These are phyloP conservation scores for Malus sylvestris DNA, from an alignment of 306 rosid genomes.

Conservation along the genomic window DNA sequence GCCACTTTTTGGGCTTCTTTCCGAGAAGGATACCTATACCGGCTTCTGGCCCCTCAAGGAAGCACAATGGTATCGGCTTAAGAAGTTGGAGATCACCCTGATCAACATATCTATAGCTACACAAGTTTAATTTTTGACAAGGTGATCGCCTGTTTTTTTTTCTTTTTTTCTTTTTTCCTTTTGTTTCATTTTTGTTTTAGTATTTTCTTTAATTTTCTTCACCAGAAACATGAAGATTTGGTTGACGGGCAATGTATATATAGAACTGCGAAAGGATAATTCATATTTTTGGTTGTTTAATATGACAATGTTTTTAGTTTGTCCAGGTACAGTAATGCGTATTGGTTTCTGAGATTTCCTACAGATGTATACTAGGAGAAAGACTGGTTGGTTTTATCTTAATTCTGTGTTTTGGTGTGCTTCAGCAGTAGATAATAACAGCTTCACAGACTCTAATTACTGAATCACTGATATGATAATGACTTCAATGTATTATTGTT, in stretches of 20 bases:
- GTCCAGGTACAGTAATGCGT: neutral
- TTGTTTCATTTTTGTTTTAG: neutral
- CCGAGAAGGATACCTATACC: conserved; percentile 75
- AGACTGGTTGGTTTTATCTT: neutral
- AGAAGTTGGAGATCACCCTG: conserved; percentile 59
- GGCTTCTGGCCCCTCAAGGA: conserved; percentile 85
- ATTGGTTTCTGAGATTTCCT: conserved; percentile 19
- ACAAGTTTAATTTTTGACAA: conserved; percentile 9
- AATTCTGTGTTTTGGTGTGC: conserved; percentile 23
- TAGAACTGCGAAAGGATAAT: conserved; percentile 26
- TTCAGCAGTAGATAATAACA: conserved; percentile 37
- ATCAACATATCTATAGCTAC: neutral
- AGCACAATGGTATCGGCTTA: conserved; percentile 77
- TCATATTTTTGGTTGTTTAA: conserved; percentile 27
- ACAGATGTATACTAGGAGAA: conserved; percentile 17
- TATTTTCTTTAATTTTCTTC: conserved; percentile 13
- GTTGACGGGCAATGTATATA: conserved; percentile 32
- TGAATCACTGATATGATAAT: neutral
- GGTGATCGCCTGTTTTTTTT: conserved; percentile 30
- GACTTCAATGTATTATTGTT: neutral
- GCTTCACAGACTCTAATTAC: conserved; percentile 23
- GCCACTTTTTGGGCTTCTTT: conserved; percentile 77
- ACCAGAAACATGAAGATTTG: conserved; percentile 24
- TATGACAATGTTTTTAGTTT: conserved; percentile 24
- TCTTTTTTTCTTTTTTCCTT: neutral